Evolutionary conservation across 345 rosid species (phyloP).

Genomic region (Lenwebbia sp.): DNA sequence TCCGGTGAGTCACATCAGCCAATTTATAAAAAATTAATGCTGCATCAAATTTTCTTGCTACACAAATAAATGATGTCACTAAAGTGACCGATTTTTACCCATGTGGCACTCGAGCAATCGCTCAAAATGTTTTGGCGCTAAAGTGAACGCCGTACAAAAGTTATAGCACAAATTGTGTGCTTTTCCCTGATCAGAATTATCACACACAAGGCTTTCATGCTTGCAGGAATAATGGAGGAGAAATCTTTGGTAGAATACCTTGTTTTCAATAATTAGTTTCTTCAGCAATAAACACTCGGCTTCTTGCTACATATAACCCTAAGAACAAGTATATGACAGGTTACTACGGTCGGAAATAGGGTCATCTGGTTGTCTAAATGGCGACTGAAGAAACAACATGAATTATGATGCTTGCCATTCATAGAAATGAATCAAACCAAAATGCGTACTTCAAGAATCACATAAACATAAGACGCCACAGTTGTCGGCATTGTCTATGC

Average conservation of each 20-base stretch:
- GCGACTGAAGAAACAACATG: neutral
- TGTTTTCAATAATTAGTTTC: neutral
- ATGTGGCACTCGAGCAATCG: neutral
- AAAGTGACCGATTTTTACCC: neutral
- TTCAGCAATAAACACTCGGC: neutral
- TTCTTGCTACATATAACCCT: neutral
- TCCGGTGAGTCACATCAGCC: too few relatives aligned
- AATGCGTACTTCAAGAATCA: neutral
- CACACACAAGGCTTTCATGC: neutral
- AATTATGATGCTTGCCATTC: too few relatives aligned
- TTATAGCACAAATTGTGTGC: too few relatives aligned
- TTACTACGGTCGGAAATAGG: neutral
- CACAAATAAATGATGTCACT: neutral
- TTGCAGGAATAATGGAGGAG: neutral
- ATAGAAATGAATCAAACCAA: neutral
- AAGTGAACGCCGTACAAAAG: too few relatives aligned
- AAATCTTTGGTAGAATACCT: too few relatives aligned
- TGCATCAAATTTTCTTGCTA: neutral
- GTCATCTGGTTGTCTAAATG: neutral
- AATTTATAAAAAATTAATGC: too few relatives aligned
- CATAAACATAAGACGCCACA: too few relatives aligned
- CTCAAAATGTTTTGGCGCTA: too few relatives aligned
- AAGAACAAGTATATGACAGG: neutral
- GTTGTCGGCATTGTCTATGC: too few relatives aligned
- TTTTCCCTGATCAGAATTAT: neutral